Evolutionary conservation across 345 rosid species (phyloP).

Genomic region (Pelargonium nanum): DNA sequence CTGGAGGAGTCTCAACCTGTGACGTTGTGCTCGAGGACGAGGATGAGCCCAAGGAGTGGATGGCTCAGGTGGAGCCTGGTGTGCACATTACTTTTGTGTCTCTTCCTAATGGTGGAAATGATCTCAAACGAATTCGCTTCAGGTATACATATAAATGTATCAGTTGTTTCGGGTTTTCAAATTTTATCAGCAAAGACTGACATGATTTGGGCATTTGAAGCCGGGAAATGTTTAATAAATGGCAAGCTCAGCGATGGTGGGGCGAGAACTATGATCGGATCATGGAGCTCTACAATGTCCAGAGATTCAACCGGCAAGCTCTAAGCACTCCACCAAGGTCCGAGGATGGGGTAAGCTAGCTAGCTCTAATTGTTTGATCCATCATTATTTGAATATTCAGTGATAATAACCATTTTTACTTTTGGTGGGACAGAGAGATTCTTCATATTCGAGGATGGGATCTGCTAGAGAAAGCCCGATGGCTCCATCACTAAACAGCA

Average conservation of each 20-base stretch:
- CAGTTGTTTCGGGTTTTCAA: background rate
- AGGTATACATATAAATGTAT: constrained; percentile 29
- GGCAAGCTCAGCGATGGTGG: constrained; percentile 99
- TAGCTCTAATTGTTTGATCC: background rate
- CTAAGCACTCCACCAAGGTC: constrained; percentile 85
- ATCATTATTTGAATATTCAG: too few relatives aligned
- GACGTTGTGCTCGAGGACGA: constrained; percentile 75
- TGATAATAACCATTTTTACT: too few relatives aligned
- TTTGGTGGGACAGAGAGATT: constrained; percentile 82
- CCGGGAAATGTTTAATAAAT: constrained; percentile 93
- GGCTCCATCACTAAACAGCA: constrained; percentile 31
- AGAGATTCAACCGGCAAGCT: constrained; percentile 90
- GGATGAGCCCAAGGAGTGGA: constrained; percentile 86
- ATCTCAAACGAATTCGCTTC: constrained; percentile 89
- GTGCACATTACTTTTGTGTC: constrained; percentile 91
- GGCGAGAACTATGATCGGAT: constrained; percentile 88
- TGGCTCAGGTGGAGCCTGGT: constrained; percentile 99
- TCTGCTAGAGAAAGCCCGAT: constrained; percentile 71
- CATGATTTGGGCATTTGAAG: constrained; percentile 31
- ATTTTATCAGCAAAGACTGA: constrained; percentile 12
- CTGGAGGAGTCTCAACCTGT: constrained; percentile 38
- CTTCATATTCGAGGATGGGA: constrained; percentile 60
- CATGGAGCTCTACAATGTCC: constrained; percentile 96
- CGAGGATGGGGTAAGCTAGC: constrained; percentile 61
- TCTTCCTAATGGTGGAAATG: constrained; percentile 85